phyloP scores from a whole-genome alignment of 768 basidiomycete species.

The Cubamyces sp. region DNA sequence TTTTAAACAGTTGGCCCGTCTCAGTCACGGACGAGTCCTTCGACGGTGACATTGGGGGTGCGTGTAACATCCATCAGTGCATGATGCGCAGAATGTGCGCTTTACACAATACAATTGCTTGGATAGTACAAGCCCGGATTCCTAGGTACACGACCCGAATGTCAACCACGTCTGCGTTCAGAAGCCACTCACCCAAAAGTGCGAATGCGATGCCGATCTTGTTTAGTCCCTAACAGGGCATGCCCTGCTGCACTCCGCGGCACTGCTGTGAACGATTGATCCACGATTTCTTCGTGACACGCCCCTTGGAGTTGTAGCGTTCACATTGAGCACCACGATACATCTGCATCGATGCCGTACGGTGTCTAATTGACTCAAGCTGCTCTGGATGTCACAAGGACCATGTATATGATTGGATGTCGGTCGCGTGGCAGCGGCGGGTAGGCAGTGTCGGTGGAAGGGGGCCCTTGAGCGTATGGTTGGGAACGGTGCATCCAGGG shows the following conservation, averaged over 20 bases:
- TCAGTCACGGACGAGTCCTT: conserved; percentile 18
- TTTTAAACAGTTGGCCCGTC: conserved; percentile 16
- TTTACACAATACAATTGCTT: conserved; percentile 19
- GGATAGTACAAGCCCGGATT: conserved; percentile 10
- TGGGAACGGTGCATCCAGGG: conserved; percentile 10
- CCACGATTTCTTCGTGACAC: conserved; percentile 10
- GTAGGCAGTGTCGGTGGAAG: conserved; percentile 8
- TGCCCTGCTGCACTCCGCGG: conserved; percentile 14
- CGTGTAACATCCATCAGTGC: conserved; percentile 24
- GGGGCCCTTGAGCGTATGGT: conserved; percentile 7
- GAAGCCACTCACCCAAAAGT: conserved; percentile 6
- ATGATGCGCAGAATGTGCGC: conserved; percentile 13
- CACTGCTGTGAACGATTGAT: conserved; percentile 8
- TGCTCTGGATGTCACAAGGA: conserved; percentile 20
- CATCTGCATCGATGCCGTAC: conserved; percentile 7
- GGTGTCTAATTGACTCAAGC: conserved; percentile 16
- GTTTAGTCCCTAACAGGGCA: background rate
- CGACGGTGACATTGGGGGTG: conserved; percentile 23
- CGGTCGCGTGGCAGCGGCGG: conserved; percentile 20
- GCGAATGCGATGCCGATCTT: conserved; percentile 17
- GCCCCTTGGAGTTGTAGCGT: conserved; percentile 2
- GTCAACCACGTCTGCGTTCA: background rate
- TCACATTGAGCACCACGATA: background rate
- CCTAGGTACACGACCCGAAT: conserved; percentile 19
- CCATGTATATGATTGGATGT: conserved; percentile 9